Conservation (phyloP, 2,329 filamentous ascomycete genomes). For the Penicillium corylophilum region DNA sequence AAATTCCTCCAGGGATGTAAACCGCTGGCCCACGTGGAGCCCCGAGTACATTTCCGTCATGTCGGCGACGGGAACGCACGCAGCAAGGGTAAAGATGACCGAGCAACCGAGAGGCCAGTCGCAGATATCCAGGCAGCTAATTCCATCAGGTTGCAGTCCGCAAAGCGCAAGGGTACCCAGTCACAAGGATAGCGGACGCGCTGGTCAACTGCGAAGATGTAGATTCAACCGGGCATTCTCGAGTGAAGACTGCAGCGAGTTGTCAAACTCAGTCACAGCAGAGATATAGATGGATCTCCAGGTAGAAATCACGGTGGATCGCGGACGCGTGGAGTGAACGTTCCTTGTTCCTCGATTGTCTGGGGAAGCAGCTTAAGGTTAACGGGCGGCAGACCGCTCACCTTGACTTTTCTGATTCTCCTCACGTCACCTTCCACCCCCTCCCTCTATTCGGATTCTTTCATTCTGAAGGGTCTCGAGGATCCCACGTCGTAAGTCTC, state of each 20-base stretch:
- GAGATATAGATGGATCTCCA: neutral
- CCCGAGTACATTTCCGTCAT: constrained; percentile 43
- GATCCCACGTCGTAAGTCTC: too few relatives aligned
- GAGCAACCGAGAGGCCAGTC: constrained; percentile 15
- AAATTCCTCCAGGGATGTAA: constrained; percentile 40
- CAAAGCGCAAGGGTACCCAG: constrained; percentile 3
- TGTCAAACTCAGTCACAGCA: neutral
- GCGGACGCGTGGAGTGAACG: constrained; percentile 1
- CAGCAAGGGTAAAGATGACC: constrained; percentile 15
- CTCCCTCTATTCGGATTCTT: neutral
- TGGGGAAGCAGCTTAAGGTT: constrained; percentile 11
- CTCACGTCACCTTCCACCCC: neutral
- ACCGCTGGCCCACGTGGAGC: constrained; percentile 40
- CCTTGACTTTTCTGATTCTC: constrained; percentile 22
- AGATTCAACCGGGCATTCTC: constrained; percentile 16
- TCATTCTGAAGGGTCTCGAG: neutral
- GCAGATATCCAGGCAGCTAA: constrained; percentile 12
- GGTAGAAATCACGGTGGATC: neutral
- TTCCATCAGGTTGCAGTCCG: constrained; percentile 28
- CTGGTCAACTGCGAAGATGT: constrained; percentile 10
- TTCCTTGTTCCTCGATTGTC: neutral
- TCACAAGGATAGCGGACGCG: constrained; percentile 4
- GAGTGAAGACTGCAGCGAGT: neutral
- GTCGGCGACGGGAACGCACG: constrained; percentile 13
- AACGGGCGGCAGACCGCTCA: constrained; percentile 21